These are phyloP conservation scores for Fusarium transvaalense DNA, from an alignment of 2,329 filamentous ascomycete species.

Conservation along the genomic window DNA sequence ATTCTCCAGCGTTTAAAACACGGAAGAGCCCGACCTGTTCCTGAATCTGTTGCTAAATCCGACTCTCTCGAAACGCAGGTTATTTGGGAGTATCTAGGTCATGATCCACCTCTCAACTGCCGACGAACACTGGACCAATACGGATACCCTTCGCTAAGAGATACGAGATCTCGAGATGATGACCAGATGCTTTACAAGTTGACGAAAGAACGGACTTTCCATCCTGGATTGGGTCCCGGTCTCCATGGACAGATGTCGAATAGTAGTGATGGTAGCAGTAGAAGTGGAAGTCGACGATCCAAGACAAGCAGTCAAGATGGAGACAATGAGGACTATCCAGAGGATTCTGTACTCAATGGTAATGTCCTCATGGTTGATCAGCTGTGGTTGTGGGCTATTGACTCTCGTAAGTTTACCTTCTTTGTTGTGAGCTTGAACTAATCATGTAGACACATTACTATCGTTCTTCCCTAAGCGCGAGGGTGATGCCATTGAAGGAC, in stretches of 20 bases:
- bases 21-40: constrained; percentile 68
- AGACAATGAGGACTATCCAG: constrained; percentile 50
- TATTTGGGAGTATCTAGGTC: constrained; percentile 72
- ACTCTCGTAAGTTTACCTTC: constrained; percentile 58
- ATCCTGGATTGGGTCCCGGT: constrained; percentile 38
- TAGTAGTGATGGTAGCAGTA: constrained; percentile 45
- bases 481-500: constrained; percentile 66
- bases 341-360: constrained; percentile 61
- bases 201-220: constrained; percentile 61
- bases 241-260: constrained; percentile 51
- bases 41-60: constrained; percentile 64
- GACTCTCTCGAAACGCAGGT: constrained; percentile 70
- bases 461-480: constrained; percentile 69
- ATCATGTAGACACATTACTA: constrained; percentile 59
- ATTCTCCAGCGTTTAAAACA: constrained; percentile 65
- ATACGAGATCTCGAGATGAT: constrained; percentile 71
- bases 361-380: constrained; percentile 77
- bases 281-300: constrained; percentile 46
- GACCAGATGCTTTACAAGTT: constrained; percentile 78
- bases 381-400: constrained; percentile 71
- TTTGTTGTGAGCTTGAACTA: background rate
- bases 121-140: constrained; percentile 74
- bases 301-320: constrained; percentile 49
- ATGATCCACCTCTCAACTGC: constrained; percentile 71
- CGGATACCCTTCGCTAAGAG: constrained; percentile 70